Conservation (phyloP, 208 protist genomes). For the Crithidia brevicula region DNA sequence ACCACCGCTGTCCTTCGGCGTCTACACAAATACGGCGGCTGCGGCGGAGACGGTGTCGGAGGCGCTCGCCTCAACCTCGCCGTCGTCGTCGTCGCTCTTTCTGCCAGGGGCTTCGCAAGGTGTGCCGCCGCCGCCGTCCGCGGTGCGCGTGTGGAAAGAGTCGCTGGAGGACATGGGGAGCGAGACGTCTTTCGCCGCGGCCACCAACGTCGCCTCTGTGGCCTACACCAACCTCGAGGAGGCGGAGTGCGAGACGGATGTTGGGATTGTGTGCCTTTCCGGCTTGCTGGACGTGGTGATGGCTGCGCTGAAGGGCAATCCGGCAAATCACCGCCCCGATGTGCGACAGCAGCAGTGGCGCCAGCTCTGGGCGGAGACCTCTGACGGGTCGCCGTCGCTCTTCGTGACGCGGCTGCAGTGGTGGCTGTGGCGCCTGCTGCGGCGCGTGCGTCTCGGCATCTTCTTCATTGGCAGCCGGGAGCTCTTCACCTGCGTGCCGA, state of each 20-base stretch:
- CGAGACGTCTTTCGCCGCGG: slow-evolving; percentile 21
- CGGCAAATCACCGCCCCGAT: slow-evolving; percentile 25
- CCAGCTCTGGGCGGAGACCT: slow-evolving; percentile 37
- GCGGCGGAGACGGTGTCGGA: slow-evolving; percentile 31
- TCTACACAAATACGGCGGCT: slow-evolving; percentile 36
- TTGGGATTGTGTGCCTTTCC: slow-evolving; percentile 72
- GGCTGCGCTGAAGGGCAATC: slow-evolving; percentile 22
- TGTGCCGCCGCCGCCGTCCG: slow-evolving; percentile 2
- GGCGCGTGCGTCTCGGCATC: slow-evolving; percentile 56
- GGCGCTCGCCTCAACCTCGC: slow-evolving; percentile 27
- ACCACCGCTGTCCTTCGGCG: slow-evolving; percentile 20
- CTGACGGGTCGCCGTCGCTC: slow-evolving; percentile 31
- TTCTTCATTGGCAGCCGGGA: slow-evolving; percentile 77
- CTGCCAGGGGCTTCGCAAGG: background rate
- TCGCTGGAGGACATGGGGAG: slow-evolving; percentile 35
- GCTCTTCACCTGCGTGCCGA: slow-evolving; percentile 56
- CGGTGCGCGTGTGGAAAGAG: slow-evolving; percentile 38
- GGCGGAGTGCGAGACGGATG: slow-evolving; percentile 57
- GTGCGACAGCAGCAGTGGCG: slow-evolving; percentile 36
- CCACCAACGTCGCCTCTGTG: slow-evolving; percentile 9
- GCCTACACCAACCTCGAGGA: slow-evolving; percentile 38
- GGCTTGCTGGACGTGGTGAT: slow-evolving; percentile 43
- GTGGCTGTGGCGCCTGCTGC: slow-evolving; percentile 76
- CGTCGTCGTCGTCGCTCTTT: slow-evolving; percentile 12
- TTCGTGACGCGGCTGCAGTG: slow-evolving; percentile 69